Conservation (phyloP, 2,329 filamentous ascomycete species). For the Coniochaeta sp. region DNA sequence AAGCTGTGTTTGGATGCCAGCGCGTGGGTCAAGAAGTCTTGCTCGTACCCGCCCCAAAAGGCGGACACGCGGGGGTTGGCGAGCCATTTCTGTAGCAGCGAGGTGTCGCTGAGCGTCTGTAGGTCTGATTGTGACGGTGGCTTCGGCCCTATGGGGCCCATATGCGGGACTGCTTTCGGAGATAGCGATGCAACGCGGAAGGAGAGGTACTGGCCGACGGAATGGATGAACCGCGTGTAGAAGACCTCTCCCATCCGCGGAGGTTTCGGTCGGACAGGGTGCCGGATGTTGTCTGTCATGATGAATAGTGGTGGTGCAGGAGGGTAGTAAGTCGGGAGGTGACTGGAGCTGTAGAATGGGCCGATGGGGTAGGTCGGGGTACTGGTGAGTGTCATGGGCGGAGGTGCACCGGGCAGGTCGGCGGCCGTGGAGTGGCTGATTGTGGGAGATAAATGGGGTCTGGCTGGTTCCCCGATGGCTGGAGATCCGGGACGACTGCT, state of each 20-base stretch:
- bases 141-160: constrained; percentile 46
- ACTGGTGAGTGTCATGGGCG: constrained; percentile 24
- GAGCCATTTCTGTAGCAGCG: constrained; percentile 79
- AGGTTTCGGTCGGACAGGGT: constrained; percentile 82
- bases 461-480: constrained; percentile 7
- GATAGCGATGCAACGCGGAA: constrained; percentile 78
- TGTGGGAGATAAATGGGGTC: constrained; percentile 13
- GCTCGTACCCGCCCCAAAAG: constrained; percentile 71
- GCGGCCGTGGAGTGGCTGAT: constrained; percentile 16
- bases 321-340: constrained; percentile 86
- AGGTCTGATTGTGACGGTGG: constrained; percentile 34
- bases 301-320: constrained; percentile 76
- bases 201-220: constrained; percentile 74
- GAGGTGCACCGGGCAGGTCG: constrained; percentile 32
- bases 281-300: constrained; percentile 69
- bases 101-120: constrained; percentile 40
- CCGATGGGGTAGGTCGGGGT: constrained; percentile 42
- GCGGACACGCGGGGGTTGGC: constrained; percentile 72
- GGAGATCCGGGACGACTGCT: constrained; percentile 49
- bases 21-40: constrained; percentile 59
- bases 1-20: constrained; percentile 73
- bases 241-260: constrained; percentile 86
- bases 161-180: constrained; percentile 53
- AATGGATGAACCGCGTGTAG: constrained; percentile 82
- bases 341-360: constrained; percentile 74